These are phyloP conservation scores for Sporothrix phasma DNA, from an alignment of 2,329 filamentous ascomycete genomes.

Conservation along the genomic window DNA sequence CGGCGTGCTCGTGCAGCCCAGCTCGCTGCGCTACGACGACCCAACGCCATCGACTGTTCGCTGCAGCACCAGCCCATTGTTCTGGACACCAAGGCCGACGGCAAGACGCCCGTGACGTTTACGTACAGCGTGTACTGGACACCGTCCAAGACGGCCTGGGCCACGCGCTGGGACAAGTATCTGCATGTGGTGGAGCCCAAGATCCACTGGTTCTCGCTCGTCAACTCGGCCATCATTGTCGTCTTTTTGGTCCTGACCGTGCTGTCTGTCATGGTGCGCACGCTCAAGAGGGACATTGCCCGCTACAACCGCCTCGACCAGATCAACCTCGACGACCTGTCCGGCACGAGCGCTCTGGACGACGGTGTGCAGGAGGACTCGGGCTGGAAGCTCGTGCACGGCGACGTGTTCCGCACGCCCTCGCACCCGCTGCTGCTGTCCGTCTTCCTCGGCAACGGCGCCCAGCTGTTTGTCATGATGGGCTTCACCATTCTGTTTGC, in stretches of 20 bases:
- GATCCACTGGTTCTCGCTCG: slow-evolving; percentile 98
- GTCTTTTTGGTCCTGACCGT: slow-evolving; percentile 86
- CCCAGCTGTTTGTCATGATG: slow-evolving; percentile 95
- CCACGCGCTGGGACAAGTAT: slow-evolving; percentile 98
- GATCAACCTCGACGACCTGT: slow-evolving; percentile 81
- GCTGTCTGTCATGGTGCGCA: slow-evolving; percentile 79
- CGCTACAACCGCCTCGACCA: slow-evolving; percentile 91
- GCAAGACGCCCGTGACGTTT: slow-evolving; percentile 59
- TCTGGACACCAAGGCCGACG: slow-evolving; percentile 48
- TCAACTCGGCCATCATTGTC: slow-evolving; percentile 92
- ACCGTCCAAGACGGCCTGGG: slow-evolving; percentile 77
- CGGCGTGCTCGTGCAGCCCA: slow-evolving; percentile 79
- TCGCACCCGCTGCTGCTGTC: slow-evolving; percentile 74
- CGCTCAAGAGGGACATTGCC: slow-evolving; percentile 88
- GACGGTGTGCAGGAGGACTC: slow-evolving; percentile 96
- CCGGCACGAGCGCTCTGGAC: slow-evolving; percentile 66
- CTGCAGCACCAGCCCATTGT: slow-evolving; percentile 46
- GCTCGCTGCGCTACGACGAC: slow-evolving; percentile 54
- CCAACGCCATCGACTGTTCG: slow-evolving; percentile 52
- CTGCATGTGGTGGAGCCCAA: slow-evolving; percentile 94
- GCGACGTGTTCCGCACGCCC: slow-evolving; percentile 89
- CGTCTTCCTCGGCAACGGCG: slow-evolving; percentile 82
- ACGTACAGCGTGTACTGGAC: slow-evolving; percentile 92
- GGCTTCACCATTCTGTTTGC: slow-evolving; percentile 90
- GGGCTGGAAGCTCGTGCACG: slow-evolving; percentile 96